phyloP scores from a whole-genome alignment of 2,329 filamentous ascomycete genomes.

The Aphanoascus verrucosus region DNA sequence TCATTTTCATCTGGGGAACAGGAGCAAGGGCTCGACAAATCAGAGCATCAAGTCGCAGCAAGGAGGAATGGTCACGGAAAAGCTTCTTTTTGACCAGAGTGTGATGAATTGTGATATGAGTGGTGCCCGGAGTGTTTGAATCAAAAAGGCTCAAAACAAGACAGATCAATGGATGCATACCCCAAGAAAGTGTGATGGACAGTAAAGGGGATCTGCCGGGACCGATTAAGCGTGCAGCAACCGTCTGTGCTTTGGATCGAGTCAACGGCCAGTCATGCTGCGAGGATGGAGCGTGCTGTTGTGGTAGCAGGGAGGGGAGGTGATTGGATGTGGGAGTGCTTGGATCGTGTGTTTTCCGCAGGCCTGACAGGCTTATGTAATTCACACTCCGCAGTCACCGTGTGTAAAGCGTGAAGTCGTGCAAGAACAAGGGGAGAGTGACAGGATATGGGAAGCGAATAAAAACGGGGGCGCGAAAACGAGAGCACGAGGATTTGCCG shows the following conservation, averaged over 20 bases:
- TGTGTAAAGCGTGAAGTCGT: too few species aligned
- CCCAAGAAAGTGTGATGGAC: background rate
- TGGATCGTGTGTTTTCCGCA: too few species aligned
- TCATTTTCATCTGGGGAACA: background rate
- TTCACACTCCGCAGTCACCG: too few species aligned
- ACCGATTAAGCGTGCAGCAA: constrained; percentile 3
- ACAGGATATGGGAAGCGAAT: background rate
- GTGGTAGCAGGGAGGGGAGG: background rate
- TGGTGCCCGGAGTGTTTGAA: constrained; percentile 4
- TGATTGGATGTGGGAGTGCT: background rate
- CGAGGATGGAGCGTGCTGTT: background rate
- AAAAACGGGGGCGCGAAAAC: background rate
- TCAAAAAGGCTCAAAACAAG: background rate
- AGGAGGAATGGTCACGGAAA: background rate
- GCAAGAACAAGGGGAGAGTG: background rate
- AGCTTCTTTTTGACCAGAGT: background rate
- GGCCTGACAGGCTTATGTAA: too few species aligned
- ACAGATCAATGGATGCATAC: constrained; percentile 2
- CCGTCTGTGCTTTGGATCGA: background rate
- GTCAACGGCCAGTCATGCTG: background rate
- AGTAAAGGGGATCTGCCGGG: background rate
- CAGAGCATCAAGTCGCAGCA: background rate
- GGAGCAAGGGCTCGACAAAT: background rate
- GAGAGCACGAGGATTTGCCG: too few species aligned
- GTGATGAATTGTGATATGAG: constrained; percentile 6